Evolutionary conservation across 108 stramenopile species (phyloP).

Genomic region (Skeletonema costatum): DNA sequence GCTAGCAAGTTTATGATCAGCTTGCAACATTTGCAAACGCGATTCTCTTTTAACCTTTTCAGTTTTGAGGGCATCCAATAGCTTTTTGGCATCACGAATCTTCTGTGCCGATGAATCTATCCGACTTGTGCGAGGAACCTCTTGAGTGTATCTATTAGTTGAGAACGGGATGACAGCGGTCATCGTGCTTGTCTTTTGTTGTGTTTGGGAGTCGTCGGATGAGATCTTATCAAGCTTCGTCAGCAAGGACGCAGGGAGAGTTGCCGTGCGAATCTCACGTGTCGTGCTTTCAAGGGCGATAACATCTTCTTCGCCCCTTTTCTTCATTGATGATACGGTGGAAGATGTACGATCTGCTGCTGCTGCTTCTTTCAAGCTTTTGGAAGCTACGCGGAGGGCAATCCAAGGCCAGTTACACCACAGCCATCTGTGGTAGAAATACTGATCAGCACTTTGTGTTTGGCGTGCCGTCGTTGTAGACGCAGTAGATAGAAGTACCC

Average conservation of each 20-base stretch:
- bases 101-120: neutral
- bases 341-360: slow-evolving; percentile 3
- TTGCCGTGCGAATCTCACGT: neutral
- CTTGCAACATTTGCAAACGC: neutral
- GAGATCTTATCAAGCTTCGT: slow-evolving; percentile 29
- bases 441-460: slow-evolving; percentile 8
- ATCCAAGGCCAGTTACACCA: slow-evolving; percentile 83
- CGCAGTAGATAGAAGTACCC: neutral
- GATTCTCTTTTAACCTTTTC: slow-evolving; percentile 31
- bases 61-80: slow-evolving; percentile 33
- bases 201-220: neutral
- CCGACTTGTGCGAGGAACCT: neutral
- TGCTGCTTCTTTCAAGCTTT: slow-evolving; percentile 4
- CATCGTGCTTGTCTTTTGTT: slow-evolving; percentile 10
- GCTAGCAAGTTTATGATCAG: neutral
- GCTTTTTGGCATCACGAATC: slow-evolving; percentile 30
- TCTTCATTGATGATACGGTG: slow-evolving; percentile 1
- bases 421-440: slow-evolving; percentile 68
- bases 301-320: slow-evolving; percentile 5
- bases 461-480: slow-evolving; percentile 5
- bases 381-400: slow-evolving; percentile 42
- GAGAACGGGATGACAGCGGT: slow-evolving; percentile 1
- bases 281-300: neutral
- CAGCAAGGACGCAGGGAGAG: slow-evolving; percentile 1
- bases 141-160: neutral